These are phyloP conservation scores for Isoetes engelmannii DNA, from an alignment of 83 land plant species.

Conservation along the genomic window DNA sequence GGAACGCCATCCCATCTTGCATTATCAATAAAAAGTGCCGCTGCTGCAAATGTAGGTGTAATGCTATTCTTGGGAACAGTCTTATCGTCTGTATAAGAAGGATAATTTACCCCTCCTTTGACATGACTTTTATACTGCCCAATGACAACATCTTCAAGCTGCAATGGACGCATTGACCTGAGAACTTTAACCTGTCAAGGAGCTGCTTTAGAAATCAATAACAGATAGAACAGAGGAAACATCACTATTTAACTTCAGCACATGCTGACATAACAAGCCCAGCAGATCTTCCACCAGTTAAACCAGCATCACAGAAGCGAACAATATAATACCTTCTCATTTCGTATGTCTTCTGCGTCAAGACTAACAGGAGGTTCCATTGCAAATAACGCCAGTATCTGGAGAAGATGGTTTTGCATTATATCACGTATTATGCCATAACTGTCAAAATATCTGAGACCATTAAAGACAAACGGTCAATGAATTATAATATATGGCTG, in stretches of 20 bases:
- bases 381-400: conserved; percentile 72
- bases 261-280: not conserved
- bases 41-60: conserved; percentile 90
- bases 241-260: not conserved
- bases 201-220: not conserved
- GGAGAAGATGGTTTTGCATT: conserved; percentile 70
- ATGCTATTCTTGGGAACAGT: conserved; percentile 72
- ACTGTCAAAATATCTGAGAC: conserved; percentile 70
- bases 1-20: conserved; percentile 97
- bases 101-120: conserved; percentile 57
- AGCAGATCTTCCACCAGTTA: not conserved
- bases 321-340: conserved; percentile 62
- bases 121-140: conserved; percentile 79
- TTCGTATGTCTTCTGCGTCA: conserved; percentile 81
- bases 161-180: conserved; percentile 58
- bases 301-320: no score
- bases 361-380: conserved; percentile 89
- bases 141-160: conserved; percentile 54
- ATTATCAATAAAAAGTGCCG: conserved; percentile 73
- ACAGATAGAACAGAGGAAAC: not conserved
- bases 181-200: conserved; percentile 70
- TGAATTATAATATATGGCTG: no score
- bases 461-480: no score
- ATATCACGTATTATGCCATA: conserved; percentile 91
- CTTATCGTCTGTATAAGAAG: conserved; percentile 74